Base-by-base conservation (phyloP, 2,329 filamentous ascomycete species). In the Periconia macrospinosa region DNA sequence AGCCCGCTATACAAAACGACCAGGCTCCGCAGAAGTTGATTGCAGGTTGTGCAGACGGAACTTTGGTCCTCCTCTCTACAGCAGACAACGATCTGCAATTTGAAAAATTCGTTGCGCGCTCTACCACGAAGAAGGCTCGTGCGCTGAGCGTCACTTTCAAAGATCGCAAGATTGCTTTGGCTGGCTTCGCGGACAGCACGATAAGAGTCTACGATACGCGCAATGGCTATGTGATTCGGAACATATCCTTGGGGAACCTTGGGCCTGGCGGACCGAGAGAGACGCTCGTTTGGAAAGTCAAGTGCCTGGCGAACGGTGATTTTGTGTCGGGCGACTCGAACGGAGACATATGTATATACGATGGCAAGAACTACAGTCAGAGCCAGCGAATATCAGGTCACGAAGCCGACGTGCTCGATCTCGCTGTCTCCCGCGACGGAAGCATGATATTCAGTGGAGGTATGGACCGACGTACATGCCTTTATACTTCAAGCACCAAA, bases 271-370 rank as follows among this genome's bases (percentile, higher is more conserved):
- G 90, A 7, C 85, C 89, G 17, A 93, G 90, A 74, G 89, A 96
- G 60, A 88, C 92, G 52, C 86, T 97, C 47, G 89, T 96, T 14
- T 99, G 94, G 94, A 88, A 91, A 49, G 88, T 99, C 57, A 96
- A 92, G 75, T 91, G 89, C 67, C 81, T 97, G 30, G 85, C 89
- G 10, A 89, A 90, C 66, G 92, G 92, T 47, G 91, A 94, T 61
- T 94, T 99, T 57, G 87, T 97, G 13, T 96, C 92, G 1, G 94
- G 91, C 47, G 94, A 99, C 72, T 97, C 94, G 2, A 92, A 92
- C 6, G 94, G 94, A 30, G 92, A 97, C 70, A 82, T 99, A 41
- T 87, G 91, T 60, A 90, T 97, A 69, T 99, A 92, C 89, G 91
- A 96, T 70, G 91, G 91, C 52, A 92, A 90, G 76, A 96, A 91